These are phyloP conservation scores for Fraxinus angustifolia DNA, from an alignment of 305 asterid species.

Conservation along the genomic window DNA sequence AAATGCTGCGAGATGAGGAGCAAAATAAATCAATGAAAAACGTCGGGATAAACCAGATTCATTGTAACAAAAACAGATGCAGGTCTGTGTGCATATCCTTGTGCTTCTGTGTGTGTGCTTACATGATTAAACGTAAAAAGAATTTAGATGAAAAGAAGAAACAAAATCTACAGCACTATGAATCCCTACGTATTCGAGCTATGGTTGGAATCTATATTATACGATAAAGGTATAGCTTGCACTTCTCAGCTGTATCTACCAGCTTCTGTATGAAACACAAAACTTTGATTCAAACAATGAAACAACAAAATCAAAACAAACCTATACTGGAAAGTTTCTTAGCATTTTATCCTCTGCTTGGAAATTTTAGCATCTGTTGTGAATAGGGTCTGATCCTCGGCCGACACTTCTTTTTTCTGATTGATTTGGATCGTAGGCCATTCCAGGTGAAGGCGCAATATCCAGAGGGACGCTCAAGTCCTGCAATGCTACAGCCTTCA, in stretches of 20 bases:
- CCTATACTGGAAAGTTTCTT: slow-evolving; percentile 30
- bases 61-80: background rate
- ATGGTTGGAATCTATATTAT: slow-evolving; percentile 31
- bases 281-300: slow-evolving; percentile 26
- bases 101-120: background rate
- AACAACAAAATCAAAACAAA: slow-evolving; percentile 28
- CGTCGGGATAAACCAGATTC: background rate
- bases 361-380: slow-evolving; percentile 55
- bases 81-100: background rate
- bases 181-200: slow-evolving; percentile 21
- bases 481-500: slow-evolving; percentile 30
- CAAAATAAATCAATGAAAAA: background rate
- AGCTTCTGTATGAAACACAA: slow-evolving; percentile 29
- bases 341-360: slow-evolving; percentile 8
- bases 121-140: background rate
- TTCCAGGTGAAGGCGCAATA: slow-evolving; percentile 65
- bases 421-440: slow-evolving; percentile 55
- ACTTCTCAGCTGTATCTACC: slow-evolving; percentile 25
- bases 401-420: slow-evolving; percentile 67
- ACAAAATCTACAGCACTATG: slow-evolving; percentile 17
- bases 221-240: slow-evolving; percentile 17
- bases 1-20: background rate
- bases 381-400: slow-evolving; percentile 86
- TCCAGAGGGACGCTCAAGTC: slow-evolving; percentile 33
- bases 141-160: background rate